Conservation (phyloP, 1,284 basidiomycete species). For the Cryptococcus neoformans region DNA sequence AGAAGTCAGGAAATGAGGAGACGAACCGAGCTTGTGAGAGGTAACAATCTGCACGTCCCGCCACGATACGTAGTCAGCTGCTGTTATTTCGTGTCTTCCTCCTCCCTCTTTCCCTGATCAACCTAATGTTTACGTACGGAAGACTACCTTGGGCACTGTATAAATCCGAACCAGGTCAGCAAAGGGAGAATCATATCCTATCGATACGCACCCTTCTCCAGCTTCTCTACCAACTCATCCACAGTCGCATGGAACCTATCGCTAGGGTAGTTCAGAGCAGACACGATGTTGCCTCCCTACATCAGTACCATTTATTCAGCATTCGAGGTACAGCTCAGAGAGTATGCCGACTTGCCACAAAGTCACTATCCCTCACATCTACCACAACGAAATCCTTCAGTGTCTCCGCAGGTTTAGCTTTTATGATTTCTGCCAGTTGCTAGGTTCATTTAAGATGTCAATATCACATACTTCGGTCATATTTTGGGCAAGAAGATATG, state of each 20-base stretch:
- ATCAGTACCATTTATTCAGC: not conserved
- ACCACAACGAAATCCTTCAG: slow-evolving; percentile 40
- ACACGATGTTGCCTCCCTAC: slow-evolving; percentile 50
- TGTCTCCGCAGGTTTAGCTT: slow-evolving; percentile 26
- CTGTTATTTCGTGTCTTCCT: not conserved
- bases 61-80: too few species aligned
- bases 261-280: slow-evolving; percentile 43
- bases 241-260: slow-evolving; percentile 38
- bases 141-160: slow-evolving; percentile 44
- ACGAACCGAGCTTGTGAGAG: slow-evolving; percentile 45
- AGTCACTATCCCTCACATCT: slow-evolving; percentile 48
- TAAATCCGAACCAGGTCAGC: not conserved
- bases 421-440: slow-evolving; percentile 46
- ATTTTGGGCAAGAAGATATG: not conserved
- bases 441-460: slow-evolving; percentile 2
- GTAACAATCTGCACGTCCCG: slow-evolving; percentile 38
- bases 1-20: too few species aligned
- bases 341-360: slow-evolving; percentile 33
- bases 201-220: slow-evolving; percentile 30
- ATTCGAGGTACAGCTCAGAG: not conserved
- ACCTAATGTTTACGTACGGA: slow-evolving; percentile 31
- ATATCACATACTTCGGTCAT: not conserved
- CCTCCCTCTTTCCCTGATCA: not conserved
- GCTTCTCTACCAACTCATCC: slow-evolving; percentile 34
- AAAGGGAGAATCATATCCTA: too few species aligned